Evolutionary conservation across 352 stramenopile genomes (phyloP).

Genomic region (Phytophthora niederhauseri): DNA sequence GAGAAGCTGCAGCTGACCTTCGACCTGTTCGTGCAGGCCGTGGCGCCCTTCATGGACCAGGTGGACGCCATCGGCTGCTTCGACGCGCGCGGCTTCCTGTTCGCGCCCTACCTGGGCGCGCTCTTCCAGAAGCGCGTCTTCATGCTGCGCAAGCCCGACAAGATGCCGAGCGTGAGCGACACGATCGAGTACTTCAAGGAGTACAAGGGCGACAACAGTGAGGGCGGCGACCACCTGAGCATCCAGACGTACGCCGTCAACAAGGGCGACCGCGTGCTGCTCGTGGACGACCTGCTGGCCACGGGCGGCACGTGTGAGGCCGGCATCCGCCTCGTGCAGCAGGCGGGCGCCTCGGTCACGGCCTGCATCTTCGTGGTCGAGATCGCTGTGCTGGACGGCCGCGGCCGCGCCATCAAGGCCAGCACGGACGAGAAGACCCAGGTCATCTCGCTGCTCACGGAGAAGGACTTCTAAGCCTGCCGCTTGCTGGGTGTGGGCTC

Average conservation of each 20-base stretch:
- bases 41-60: conserved; percentile 56
- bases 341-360: conserved; percentile 85
- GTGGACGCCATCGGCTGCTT: conserved; percentile 92
- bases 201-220: conserved; percentile 88
- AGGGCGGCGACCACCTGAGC: conserved; percentile 84
- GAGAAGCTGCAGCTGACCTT: conserved; percentile 92
- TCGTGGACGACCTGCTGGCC: conserved; percentile 98
- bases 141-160: conserved; percentile 98
- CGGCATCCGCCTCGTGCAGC: conserved; percentile 88
- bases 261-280: conserved; percentile 90
- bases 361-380: conserved; percentile 97
- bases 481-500: too few relatives aligned
- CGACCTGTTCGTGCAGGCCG: conserved; percentile 90
- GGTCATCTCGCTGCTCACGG: conserved; percentile 56
- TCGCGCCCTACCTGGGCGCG: conserved; percentile 95
- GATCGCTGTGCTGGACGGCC: conserved; percentile 74
- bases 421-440: not conserved
- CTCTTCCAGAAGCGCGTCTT: conserved; percentile 98
- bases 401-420: conserved; percentile 40
- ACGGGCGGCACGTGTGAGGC: conserved; percentile 95
- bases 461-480: conserved; percentile 76
- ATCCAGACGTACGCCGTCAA: conserved; percentile 85
- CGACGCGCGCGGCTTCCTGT: conserved; percentile 97
- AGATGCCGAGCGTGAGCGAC: conserved; percentile 96
- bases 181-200: conserved; percentile 95